phyloP scores from a whole-genome alignment of 2,329 filamentous ascomycete genomes.

The Botrytis deweyae region DNA sequence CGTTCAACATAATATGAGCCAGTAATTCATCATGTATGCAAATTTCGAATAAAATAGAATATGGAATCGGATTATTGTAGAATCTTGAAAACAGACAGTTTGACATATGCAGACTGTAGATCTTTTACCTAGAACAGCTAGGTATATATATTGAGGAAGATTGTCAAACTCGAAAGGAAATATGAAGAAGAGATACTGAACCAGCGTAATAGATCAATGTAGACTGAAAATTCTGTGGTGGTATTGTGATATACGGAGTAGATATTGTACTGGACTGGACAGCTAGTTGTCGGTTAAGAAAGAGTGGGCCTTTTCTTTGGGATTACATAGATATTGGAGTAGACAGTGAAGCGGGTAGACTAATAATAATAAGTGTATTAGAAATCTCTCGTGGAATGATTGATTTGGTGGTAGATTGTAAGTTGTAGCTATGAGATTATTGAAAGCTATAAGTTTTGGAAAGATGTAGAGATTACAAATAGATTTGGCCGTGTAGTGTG shows the following conservation, averaged over 20 bases:
- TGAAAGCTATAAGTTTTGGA: background rate
- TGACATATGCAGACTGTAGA: background rate
- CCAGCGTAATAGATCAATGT: background rate
- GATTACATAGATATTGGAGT: background rate
- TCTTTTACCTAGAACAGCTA: background rate
- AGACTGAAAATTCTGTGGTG: background rate
- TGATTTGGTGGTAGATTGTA: background rate
- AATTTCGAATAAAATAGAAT: background rate
- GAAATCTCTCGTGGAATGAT: background rate
- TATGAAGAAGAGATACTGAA: background rate
- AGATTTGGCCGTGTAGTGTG: background rate
- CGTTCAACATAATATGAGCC: background rate
- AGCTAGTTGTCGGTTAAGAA: background rate
- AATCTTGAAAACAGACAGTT: background rate
- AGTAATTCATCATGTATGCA: background rate
- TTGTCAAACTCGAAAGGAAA: background rate
- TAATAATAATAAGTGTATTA: background rate
- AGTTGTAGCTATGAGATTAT: background rate
- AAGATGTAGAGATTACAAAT: background rate
- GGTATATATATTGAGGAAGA: background rate
- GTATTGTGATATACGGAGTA: background rate
- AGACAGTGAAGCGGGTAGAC: background rate
- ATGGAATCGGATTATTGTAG: background rate
- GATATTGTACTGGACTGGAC: background rate
- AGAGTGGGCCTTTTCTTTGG: background rate